phyloP scores from a whole-genome alignment of 345 rosid species.

The Geranium brycei region DNA sequence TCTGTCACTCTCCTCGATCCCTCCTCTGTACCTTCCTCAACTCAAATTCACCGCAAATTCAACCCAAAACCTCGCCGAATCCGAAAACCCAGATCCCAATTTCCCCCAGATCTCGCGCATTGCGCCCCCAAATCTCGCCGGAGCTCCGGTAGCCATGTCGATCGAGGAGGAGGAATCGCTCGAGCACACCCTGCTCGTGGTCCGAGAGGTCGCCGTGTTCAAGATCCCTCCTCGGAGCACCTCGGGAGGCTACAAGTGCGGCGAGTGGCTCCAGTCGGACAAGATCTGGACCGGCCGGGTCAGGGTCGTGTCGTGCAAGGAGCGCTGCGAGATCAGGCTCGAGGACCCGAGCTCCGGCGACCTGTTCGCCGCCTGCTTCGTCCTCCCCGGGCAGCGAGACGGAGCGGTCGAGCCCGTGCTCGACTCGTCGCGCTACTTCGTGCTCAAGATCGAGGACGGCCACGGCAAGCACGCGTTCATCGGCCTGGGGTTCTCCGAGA shows the following conservation, averaged over 20 bases:
- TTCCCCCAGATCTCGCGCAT: neutral
- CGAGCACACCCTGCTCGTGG: constrained; percentile 92
- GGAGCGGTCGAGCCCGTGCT: constrained; percentile 86
- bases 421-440: constrained; percentile 91
- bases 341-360: constrained; percentile 90
- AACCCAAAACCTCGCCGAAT: neutral
- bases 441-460: constrained; percentile 92
- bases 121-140: neutral
- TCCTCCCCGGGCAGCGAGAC: constrained; percentile 76
- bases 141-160: constrained; percentile 36
- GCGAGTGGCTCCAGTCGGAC: constrained; percentile 96
- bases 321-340: constrained; percentile 93
- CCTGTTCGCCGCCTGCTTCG: constrained; percentile 91
- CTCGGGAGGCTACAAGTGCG: constrained; percentile 96
- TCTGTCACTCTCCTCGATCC: neutral
- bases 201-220: constrained; percentile 82
- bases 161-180: constrained; percentile 75
- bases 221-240: constrained; percentile 92
- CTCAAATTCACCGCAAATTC: constrained; percentile 3
- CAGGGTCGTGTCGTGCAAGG: constrained; percentile 88
- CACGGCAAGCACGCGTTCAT: constrained; percentile 87
- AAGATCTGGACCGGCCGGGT: constrained; percentile 99
- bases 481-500: constrained; percentile 81
- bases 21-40: constrained; percentile 2
- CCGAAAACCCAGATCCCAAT: neutral